Base-by-base conservation (phyloP, 2,329 filamentous ascomycete species). In the Basipetospora sp. region DNA sequence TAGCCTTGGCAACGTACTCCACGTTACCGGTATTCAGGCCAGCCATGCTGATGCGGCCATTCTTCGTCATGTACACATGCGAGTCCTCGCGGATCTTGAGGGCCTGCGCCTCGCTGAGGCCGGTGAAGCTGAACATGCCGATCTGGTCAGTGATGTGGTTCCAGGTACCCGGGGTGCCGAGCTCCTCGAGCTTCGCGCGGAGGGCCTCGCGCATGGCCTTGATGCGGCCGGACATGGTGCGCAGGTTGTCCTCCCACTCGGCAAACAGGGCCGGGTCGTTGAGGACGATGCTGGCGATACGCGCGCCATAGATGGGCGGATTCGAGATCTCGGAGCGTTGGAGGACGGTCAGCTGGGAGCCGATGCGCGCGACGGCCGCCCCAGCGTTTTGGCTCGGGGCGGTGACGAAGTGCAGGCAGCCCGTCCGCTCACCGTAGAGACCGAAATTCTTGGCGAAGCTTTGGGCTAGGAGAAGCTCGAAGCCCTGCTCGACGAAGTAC, bases 361-460 rank as follows among this genome's bases (percentile, higher is more conserved):
- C 77, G 43, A 98, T 78, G 47, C 88, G 66, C 38, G 57, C 52
- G 41, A 66, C 67, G 26, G 69, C 70, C 47, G 72, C 63, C 25
- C 70, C 53, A 15, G 83, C 81, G 41, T 82, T 74, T n/a, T 73
- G 46, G 1, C 71, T 70, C 0, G 86, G 78, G 0, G 76, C 66
- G 1, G 86, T 81, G 43, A 98, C 77, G 53, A 87, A 86, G 63
- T 98, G 90, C 74, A 98, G 93, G 61, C 83, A 90, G 39, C 90
- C 90, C 4, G 87, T 87, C 48, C 90, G 83, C 70, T 98, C 84
- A 50, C 90, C 88, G 57, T 98, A 98, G 27, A 98, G 73, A 47
- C 90, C 90, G 56, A 96, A 94, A 62, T 92, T 93, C 77, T 96
- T 96, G 57, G 88, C 88, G 59, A 96, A 96, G 43, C 80, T 88